phyloP scores from a whole-genome alignment of 345 rosid genomes.

The Eutrema japonicum region DNA sequence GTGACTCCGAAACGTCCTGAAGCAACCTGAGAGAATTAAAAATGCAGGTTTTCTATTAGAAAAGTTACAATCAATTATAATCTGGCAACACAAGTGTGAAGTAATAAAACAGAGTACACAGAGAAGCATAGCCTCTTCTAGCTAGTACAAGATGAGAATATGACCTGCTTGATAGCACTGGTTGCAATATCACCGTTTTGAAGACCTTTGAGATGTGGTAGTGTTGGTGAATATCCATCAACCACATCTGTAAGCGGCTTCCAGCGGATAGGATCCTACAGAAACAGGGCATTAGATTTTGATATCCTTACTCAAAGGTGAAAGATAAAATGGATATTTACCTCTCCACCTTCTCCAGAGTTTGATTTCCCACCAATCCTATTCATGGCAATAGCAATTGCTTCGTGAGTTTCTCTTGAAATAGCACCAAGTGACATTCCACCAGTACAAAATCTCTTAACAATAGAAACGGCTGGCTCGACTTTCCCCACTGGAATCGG shows the following conservation, averaged over 20 bases:
- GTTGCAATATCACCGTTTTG: slow-evolving; percentile 99
- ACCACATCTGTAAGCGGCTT: slow-evolving; percentile 90
- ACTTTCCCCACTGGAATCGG: slow-evolving; percentile 96
- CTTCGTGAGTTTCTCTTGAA: slow-evolving; percentile 99
- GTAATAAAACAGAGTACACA: neutral
- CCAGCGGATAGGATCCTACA: slow-evolving; percentile 98
- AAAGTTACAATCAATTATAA: slow-evolving; percentile 5
- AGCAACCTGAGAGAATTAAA: slow-evolving; percentile 74
- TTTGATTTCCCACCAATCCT: slow-evolving; percentile 95
- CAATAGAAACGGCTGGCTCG: slow-evolving; percentile 87
- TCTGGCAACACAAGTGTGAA: neutral
- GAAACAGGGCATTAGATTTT: slow-evolving; percentile 14
- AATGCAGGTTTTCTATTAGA: neutral
- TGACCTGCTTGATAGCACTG: slow-evolving; percentile 98
- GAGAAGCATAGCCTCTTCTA: neutral
- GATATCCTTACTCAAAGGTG: neutral
- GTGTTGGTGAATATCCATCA: slow-evolving; percentile 95
- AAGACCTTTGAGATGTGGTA: slow-evolving; percentile 99
- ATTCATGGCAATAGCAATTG: slow-evolving; percentile 98
- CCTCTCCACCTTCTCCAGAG: slow-evolving; percentile 99
- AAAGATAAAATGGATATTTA: slow-evolving; percentile 41
- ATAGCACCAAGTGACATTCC: slow-evolving; percentile 99
- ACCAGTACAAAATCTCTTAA: slow-evolving; percentile 94
- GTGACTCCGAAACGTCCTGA: slow-evolving; percentile 99
- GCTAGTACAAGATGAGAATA: slow-evolving; percentile 30